Conservation (phyloP, 2,329 filamentous ascomycete genomes). For the Xylariaceae sp. region DNA sequence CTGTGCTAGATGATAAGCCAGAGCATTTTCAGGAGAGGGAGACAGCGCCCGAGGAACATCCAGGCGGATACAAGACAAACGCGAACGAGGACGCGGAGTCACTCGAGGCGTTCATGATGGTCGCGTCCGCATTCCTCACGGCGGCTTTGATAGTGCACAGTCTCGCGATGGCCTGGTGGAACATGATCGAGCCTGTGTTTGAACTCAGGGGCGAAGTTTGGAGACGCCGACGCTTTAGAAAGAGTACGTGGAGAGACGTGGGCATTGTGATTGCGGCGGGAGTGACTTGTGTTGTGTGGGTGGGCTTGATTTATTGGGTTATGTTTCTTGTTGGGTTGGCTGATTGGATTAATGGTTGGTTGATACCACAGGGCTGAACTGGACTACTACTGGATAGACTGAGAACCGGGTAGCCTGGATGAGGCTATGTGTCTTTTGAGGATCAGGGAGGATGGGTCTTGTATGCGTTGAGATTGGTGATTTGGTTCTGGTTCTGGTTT, state of each 20-base stretch:
- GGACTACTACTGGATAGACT: too few species aligned
- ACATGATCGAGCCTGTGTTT: slow-evolving; percentile 25
- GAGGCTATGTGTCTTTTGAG: too few species aligned
- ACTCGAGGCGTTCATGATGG: slow-evolving; percentile 1
- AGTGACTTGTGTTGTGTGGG: slow-evolving; percentile 10
- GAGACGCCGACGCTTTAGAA: slow-evolving; percentile 19
- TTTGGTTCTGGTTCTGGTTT: too few species aligned
- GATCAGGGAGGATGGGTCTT: too few species aligned
- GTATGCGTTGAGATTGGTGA: too few species aligned
- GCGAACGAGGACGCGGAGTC: not conserved
- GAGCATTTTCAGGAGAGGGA: not conserved
- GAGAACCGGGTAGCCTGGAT: too few species aligned
- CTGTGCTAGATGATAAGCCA: not conserved
- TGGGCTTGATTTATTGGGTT: not conserved
- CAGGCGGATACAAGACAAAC: not conserved
- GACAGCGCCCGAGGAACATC: too few species aligned
- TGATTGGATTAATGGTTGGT: slow-evolving; percentile 4
- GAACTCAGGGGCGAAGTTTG: slow-evolving; percentile 26
- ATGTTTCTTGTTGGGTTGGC: slow-evolving; percentile 7
- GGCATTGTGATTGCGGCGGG: slow-evolving; percentile 21
- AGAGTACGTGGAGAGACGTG: slow-evolving; percentile 25
- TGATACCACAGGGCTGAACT: slow-evolving; percentile 1
- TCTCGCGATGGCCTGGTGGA: slow-evolving; percentile 26
- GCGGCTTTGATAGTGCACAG: slow-evolving; percentile 17
- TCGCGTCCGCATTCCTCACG: slow-evolving; percentile 11